Percentiles rank a stretch among this genome's conserved stretches.
These are phyloP conservation scores for Emiliania huxleyi DNA, from an alignment of 78 protist species.

Conservation along the genomic window DNA sequence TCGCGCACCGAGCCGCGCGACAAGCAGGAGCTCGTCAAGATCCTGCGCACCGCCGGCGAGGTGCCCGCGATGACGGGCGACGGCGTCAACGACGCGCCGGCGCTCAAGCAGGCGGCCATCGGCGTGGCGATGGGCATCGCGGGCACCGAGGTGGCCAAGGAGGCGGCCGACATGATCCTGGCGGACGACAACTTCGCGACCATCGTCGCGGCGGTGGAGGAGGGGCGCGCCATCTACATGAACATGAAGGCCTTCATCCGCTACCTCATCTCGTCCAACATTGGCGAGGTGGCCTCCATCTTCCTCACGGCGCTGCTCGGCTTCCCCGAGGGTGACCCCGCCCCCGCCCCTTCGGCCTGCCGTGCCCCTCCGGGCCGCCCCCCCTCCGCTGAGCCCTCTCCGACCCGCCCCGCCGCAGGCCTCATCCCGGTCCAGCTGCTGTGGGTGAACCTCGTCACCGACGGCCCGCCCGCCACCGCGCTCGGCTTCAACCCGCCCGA, in stretches of 20 bases:
- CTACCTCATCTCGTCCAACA: slow-evolving; percentile 79
- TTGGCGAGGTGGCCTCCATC: slow-evolving; percentile 74
- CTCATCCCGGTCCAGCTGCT: slow-evolving; percentile 73
- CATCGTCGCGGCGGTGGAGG: slow-evolving; percentile 89
- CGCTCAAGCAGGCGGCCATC: slow-evolving; percentile 82
- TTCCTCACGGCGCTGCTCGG: slow-evolving; percentile 60
- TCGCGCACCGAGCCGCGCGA: slow-evolving; percentile 73
- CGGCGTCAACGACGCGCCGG: slow-evolving; percentile 97
- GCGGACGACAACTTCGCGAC: slow-evolving; percentile 98
- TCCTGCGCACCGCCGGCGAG: slow-evolving; percentile 48
- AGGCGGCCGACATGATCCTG: slow-evolving; percentile 89
- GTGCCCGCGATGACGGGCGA: slow-evolving; percentile 86
- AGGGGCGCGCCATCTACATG: slow-evolving; percentile 82
- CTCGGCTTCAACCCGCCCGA: slow-evolving; percentile 74
- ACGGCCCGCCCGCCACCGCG: slow-evolving; percentile 81
- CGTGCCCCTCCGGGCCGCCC: no score
- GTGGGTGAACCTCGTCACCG: slow-evolving; percentile 84
- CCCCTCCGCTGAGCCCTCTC: no score
- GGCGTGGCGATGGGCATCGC: slow-evolving; percentile 97
- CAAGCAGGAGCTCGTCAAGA: slow-evolving; percentile 67
- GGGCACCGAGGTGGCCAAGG: slow-evolving; percentile 95
- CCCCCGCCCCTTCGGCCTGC: no score
- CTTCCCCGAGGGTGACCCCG: slow-evolving; percentile 73
- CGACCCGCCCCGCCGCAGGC: no score
- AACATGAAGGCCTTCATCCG: slow-evolving; percentile 78